These are phyloP conservation scores for Fusarium xyrophilum DNA, from an alignment of 2,329 filamentous ascomycete species.

Conservation along the genomic window DNA sequence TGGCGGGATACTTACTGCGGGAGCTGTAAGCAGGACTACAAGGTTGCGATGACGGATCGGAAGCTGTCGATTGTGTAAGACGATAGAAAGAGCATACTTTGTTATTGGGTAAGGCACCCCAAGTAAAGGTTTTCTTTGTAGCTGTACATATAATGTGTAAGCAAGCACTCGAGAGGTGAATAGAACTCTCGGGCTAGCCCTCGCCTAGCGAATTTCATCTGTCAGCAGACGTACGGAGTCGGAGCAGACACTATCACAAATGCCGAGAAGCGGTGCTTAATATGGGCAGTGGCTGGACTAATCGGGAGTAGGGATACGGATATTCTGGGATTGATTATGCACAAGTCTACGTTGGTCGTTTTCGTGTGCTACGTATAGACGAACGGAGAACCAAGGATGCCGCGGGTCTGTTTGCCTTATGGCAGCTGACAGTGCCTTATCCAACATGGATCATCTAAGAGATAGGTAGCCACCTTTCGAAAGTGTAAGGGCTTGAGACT, in stretches of 20 bases:
- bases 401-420: not conserved
- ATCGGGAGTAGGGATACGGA: not conserved
- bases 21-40: constrained; percentile 59
- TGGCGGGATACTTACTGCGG: constrained; percentile 65
- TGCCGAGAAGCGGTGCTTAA: not conserved
- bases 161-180: constrained; percentile 8
- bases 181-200: constrained; percentile 1
- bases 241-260: not conserved
- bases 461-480: not conserved
- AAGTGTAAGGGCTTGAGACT: not conserved
- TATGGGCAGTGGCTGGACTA: not conserved
- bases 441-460: not conserved
- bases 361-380: not conserved
- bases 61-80: constrained; percentile 35
- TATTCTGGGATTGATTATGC: constrained; percentile 22
- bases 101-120: not conserved
- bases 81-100: not conserved
- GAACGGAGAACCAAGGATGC: not conserved
- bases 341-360: not conserved
- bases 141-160: not conserved
- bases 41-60: constrained; percentile 44
- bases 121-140: not conserved
- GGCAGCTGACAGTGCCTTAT: not conserved
- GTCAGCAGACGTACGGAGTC: not conserved
- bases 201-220: constrained; percentile 7